Conservation (phyloP, 805 yeast species). For the Saccharomyces cerevisiae region DNA sequence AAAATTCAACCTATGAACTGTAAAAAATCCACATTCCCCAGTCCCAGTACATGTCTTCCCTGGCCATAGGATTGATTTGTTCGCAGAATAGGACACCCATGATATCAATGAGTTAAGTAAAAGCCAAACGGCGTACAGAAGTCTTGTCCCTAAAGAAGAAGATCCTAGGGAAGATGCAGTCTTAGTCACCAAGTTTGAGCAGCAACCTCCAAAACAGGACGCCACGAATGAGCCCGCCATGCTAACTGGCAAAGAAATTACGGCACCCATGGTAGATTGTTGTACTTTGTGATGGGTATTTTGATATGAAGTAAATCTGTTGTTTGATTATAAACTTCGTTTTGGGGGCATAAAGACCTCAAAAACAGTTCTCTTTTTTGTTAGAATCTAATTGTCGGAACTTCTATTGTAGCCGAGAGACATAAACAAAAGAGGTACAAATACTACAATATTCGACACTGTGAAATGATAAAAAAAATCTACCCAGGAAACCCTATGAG, state of each 20-base stretch:
- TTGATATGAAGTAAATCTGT: background rate
- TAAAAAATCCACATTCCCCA: slow-evolving; percentile 84
- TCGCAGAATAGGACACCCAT: slow-evolving; percentile 80
- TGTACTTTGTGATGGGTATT: background rate
- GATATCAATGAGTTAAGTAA: slow-evolving; percentile 73
- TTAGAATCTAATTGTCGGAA: background rate
- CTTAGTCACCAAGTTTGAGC: slow-evolving; percentile 56
- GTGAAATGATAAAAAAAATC: background rate
- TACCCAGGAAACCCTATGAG: background rate
- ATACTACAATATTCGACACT: background rate
- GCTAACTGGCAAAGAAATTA: slow-evolving; percentile 63
- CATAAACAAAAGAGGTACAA: background rate
- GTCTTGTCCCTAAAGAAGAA: slow-evolving; percentile 75
- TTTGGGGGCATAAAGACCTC: background rate
- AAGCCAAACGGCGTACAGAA: slow-evolving; percentile 75
- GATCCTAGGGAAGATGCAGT: slow-evolving; percentile 47
- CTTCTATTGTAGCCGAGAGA: background rate
- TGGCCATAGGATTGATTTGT: slow-evolving; percentile 65
- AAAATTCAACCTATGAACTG: slow-evolving; percentile 87
- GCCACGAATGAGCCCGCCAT: slow-evolving; percentile 55
- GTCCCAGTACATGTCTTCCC: slow-evolving; percentile 75
- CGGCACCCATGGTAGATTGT: slow-evolving; percentile 46
- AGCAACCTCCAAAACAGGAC: slow-evolving; percentile 75
- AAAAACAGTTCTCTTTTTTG: background rate
- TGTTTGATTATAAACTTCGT: background rate